Base-by-base conservation (phyloP, 805 yeast genomes). In the Saccharomycopsis oosterbeekiorum region DNA sequence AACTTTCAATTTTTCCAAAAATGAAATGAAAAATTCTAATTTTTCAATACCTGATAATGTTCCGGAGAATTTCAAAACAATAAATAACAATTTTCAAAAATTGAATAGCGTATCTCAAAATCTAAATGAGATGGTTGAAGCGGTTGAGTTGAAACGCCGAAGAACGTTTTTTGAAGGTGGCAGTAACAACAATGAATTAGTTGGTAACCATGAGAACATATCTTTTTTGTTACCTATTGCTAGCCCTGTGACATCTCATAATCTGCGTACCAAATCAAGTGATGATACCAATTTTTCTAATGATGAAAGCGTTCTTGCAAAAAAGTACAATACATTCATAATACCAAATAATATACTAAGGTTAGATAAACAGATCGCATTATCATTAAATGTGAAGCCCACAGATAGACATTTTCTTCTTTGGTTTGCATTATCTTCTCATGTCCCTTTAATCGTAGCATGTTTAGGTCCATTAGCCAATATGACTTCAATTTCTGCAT, bases 401-500 rank as follows among this genome's bases (percentile, higher is more conserved):
- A 58, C 43, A 10, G 66, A 64, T 14, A 47, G 43, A 36, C 41
- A 60, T 50, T 64, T 64, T 57, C 57, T 62, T 19, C 43, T 71
- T 41, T 89, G 96, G 94, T 86, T 86, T 65, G 67, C 79, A 14
- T 71, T 85, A 0, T 84, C 92, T 2, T 79, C 86, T 1, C 84
- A 84, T 66, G 79, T 89, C 65, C 97, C 97, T 0, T 78, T 89
- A 29, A 69, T 86, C 8, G 84, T 92, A 0, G 90, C 93, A 4
- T 87, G 93, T 66, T 67, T 85, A 42, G 96, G 94, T 0, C 96
- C 96, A 0, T 67, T 89, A 34, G 84, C 93, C 6, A 88, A 88
- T 66, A 80, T 88, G 78, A 78, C 84, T 51, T 86, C 93, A 0
- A 75, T 88, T 4, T 84, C 87, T 1, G 89, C 92, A 5, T 76